Conservation (phyloP, 768 basidiomycete species). For the Lenzites betulinus region DNA sequence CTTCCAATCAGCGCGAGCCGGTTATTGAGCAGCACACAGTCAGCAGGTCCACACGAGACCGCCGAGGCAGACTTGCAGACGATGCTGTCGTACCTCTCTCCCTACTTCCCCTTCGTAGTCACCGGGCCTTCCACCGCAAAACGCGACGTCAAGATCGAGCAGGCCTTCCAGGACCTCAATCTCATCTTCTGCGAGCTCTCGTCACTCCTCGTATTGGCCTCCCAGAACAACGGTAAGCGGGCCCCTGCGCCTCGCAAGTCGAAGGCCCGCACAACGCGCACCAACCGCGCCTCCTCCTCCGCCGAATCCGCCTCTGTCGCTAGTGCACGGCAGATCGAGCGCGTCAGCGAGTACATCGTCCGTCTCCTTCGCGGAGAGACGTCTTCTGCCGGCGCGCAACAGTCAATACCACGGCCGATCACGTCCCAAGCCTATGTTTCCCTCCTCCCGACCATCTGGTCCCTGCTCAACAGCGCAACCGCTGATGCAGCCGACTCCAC, state of each 20-base stretch:
- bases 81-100: constrained; percentile 71
- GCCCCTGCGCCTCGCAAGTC: not conserved
- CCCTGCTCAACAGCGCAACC: constrained; percentile 49
- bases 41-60: constrained; percentile 21
- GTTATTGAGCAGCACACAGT: not conserved
- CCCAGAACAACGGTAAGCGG: constrained; percentile 15
- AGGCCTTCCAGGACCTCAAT: constrained; percentile 69
- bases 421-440: constrained; percentile 59
- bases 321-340: constrained; percentile 41
- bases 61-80: constrained; percentile 52
- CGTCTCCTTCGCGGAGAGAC: constrained; percentile 57
- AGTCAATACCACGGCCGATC: constrained; percentile 48
- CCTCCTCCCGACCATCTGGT: constrained; percentile 80
- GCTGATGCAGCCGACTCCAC: constrained; percentile 21
- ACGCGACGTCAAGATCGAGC: constrained; percentile 66
- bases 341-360: constrained; percentile 62
- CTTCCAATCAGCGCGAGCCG: too few relatives aligned
- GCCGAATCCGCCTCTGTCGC: constrained; percentile 8
- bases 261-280: not conserved
- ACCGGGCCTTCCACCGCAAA: constrained; percentile 32
- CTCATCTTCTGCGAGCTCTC: constrained; percentile 77
- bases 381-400: constrained; percentile 8
- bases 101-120: constrained; percentile 80
- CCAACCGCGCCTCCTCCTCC: not conserved
- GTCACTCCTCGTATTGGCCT: constrained; percentile 56